Percentiles rank a stretch among this genome's conserved stretches.
Conservation (phyloP, 495 filamentous ascomycete species). For the Neurospora sp. region DNA sequence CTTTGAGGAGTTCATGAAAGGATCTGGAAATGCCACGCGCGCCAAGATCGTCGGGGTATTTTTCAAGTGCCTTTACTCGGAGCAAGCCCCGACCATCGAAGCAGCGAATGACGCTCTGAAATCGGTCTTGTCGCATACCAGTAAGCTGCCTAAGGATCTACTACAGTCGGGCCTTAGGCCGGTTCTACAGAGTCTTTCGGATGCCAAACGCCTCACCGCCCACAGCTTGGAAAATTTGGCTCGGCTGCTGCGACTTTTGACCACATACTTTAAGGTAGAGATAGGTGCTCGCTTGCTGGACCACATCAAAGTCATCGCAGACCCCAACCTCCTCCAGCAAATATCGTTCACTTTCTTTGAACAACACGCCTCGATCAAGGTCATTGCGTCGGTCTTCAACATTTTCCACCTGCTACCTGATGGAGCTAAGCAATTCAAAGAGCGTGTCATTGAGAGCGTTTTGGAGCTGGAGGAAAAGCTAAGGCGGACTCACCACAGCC, state of each 20-base stretch:
- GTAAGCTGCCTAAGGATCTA: constrained; percentile 90
- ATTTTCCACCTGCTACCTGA: constrained; percentile 91
- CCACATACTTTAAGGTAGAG: constrained; percentile 98
- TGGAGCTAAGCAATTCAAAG: constrained; percentile 83
- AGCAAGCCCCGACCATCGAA: constrained; percentile 83
- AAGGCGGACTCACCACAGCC: constrained; percentile 82
- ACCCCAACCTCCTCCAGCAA: constrained; percentile 67
- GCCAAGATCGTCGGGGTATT: constrained; percentile 86
- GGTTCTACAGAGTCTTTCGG: constrained; percentile 90
- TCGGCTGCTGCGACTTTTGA: constrained; percentile 76
- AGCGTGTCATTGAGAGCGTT: constrained; percentile 76
- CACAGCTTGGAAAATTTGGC: constrained; percentile 87
- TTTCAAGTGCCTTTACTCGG: constrained; percentile 93
- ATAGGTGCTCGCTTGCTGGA: constrained; percentile 86
- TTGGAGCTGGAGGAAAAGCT: constrained; percentile 80
- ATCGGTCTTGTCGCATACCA: constrained; percentile 74
- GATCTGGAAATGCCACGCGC: constrained; percentile 57
- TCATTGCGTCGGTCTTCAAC: constrained; percentile 87
- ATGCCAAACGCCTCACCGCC: constrained; percentile 81
- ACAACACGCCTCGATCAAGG: constrained; percentile 81
- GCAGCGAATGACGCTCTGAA: constrained; percentile 84
- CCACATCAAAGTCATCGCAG: constrained; percentile 86
- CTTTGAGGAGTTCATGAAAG: constrained; percentile 75
- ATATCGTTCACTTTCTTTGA: constrained; percentile 91
- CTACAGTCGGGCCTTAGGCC: constrained; percentile 89